Percentiles rank a stretch among this genome's conserved stretches.
These are phyloP conservation scores for Phytopythium helicoides DNA, from an alignment of 352 stramenopile genomes.

Conservation along the genomic window DNA sequence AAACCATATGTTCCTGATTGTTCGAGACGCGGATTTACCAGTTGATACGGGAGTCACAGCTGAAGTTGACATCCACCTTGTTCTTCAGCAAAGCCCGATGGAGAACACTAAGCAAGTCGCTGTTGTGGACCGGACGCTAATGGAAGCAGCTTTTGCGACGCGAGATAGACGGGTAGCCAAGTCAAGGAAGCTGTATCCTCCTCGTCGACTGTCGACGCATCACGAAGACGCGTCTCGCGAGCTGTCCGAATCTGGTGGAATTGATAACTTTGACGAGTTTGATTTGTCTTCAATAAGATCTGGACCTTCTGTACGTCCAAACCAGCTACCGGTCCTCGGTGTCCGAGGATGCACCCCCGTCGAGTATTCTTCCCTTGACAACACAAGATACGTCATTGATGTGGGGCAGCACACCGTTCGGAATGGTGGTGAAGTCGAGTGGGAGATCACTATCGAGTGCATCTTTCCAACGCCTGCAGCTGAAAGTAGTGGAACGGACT, in stretches of 20 bases:
- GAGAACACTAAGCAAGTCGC: constrained; percentile 33
- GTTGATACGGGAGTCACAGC: constrained; percentile 42
- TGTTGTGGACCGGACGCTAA: constrained; percentile 33
- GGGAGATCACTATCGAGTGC: constrained; percentile 87
- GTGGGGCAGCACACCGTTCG: constrained; percentile 85
- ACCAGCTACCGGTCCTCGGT: constrained; percentile 53
- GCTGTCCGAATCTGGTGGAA: constrained; percentile 35
- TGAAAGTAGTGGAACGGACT: constrained; percentile 20
- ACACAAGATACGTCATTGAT: constrained; percentile 84
- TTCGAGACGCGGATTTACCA: constrained; percentile 66
- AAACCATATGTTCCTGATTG: constrained; percentile 76
- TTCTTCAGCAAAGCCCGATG: constrained; percentile 54
- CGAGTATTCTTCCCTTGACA: constrained; percentile 80
- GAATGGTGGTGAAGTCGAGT: constrained; percentile 85
- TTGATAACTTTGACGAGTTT: constrained; percentile 79
- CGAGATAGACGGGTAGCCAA: constrained; percentile 55
- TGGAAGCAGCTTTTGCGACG: constrained; percentile 61
- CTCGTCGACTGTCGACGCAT: constrained; percentile 34
- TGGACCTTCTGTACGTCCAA: constrained; percentile 31
- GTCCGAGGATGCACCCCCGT: constrained; percentile 81
- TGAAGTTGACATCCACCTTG: constrained; percentile 69
- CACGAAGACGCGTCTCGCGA: constrained; percentile 35
- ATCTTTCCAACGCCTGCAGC: constrained; percentile 39
- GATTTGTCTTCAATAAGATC: constrained; percentile 67
- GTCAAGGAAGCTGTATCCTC: constrained; percentile 38